These are phyloP conservation scores for Saturnispora sanitii DNA, from an alignment of 805 yeast species.

Conservation along the genomic window DNA sequence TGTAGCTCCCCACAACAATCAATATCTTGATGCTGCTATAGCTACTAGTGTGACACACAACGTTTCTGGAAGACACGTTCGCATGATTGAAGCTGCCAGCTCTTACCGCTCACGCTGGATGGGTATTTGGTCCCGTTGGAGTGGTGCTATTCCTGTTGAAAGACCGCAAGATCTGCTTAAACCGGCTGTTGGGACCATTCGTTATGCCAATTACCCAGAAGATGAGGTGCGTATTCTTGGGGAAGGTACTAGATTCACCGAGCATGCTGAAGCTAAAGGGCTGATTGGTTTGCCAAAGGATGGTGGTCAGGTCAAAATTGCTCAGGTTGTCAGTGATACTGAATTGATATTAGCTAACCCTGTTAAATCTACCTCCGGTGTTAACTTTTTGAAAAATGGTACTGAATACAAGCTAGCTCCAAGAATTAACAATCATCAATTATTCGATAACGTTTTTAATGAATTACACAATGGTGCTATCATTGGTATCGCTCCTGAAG, in stretches of 20 bases:
- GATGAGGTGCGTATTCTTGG: constrained; percentile 58
- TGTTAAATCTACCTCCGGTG: constrained; percentile 45
- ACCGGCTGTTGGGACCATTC: constrained; percentile 51
- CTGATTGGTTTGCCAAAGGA: constrained; percentile 69
- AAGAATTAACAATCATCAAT: constrained; percentile 71
- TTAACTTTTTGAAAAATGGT: constrained; percentile 38
- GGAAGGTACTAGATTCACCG: constrained; percentile 52
- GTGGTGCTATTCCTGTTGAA: constrained; percentile 81
- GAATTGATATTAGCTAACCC: constrained; percentile 59
- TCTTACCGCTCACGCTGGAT: constrained; percentile 59
- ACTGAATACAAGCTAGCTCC: constrained; percentile 60
- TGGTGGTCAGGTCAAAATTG: constrained; percentile 65
- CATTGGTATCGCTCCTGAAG: constrained; percentile 94
- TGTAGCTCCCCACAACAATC: constrained; percentile 97
- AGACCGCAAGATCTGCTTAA: constrained; percentile 79
- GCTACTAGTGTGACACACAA: constrained; percentile 63
- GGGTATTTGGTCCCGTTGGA: constrained; percentile 65
- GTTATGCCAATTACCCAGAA: constrained; percentile 34
- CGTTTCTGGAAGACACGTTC: constrained; percentile 56
- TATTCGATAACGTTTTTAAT: constrained; percentile 72
- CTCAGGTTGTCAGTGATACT: constrained; percentile 59
- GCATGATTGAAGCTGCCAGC: constrained; percentile 78
- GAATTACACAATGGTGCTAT: constrained; percentile 65
- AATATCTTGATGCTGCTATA: constrained; percentile 60
- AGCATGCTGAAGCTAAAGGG: constrained; percentile 55